Evolutionary conservation across 192 early-diverging fungal genomes (phyloP).

Genomic region (Backusella tuberculispora): DNA sequence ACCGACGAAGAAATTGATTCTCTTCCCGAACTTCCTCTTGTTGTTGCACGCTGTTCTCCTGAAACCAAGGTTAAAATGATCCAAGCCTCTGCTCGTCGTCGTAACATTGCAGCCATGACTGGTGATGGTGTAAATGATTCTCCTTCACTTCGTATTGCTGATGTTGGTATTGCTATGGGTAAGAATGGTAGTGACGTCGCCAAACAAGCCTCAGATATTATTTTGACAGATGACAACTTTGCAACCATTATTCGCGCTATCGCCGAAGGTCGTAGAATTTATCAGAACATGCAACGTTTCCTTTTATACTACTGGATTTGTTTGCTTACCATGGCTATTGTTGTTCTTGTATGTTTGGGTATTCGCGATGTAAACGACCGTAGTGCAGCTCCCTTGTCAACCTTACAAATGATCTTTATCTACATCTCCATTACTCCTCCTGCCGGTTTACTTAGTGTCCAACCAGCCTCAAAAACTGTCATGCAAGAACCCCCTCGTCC

Average conservation of each 20-base stretch:
- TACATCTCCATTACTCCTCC: conserved; percentile 79
- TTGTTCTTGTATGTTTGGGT: conserved; percentile 68
- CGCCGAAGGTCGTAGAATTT: conserved; percentile 79
- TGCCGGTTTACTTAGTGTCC: conserved; percentile 71
- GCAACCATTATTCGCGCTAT: conserved; percentile 81
- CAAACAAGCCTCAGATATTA: conserved; percentile 91
- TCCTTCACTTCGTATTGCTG: conserved; percentile 46
- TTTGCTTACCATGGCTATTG: conserved; percentile 61
- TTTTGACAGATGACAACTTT: conserved; percentile 84
- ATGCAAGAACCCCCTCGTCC: conserved; percentile 77
- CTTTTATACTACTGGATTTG: conserved; percentile 55
- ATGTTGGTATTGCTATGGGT: conserved; percentile 71
- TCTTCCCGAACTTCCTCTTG: conserved; percentile 78
- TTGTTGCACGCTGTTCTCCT: conserved; percentile 90
- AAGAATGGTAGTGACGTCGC: conserved; percentile 92
- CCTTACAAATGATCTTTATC: conserved; percentile 78
- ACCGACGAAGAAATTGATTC: conserved; percentile 82
- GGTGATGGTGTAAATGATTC: conserved; percentile 82
- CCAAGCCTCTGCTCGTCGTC: conserved; percentile 78
- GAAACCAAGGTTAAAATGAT: conserved; percentile 99
- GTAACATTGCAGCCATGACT: conserved; percentile 87
- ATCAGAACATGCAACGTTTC: conserved; percentile 80
- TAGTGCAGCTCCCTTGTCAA: conserved; percentile 73
- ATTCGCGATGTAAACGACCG: conserved; percentile 60
- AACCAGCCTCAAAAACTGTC: conserved; percentile 65